Evolutionary conservation across 805 yeast species (phyloP), one percentile per base, ranked within the genome.

Genomic region (Yamadazyma olivae): DNA sequence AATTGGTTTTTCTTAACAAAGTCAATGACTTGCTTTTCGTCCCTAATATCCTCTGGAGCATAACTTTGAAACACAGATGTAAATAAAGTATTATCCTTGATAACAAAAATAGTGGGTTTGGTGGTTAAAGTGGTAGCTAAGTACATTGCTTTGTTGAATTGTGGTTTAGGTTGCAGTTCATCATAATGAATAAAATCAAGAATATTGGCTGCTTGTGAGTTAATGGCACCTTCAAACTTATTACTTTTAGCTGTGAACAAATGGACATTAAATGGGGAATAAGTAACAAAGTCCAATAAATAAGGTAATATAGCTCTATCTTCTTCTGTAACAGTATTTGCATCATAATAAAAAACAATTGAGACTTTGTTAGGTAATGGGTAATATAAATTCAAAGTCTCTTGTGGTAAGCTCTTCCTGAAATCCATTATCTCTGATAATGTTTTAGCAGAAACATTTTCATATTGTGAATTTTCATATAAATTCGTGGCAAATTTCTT

Each of bases 41-140:
- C 70, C 44, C 93, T 69, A 38, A 74, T 70, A 46, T 83, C 86
- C 32, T 76, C 77, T 5, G 87, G 74, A 0, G 81, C 79, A 57
- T 75, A 78, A 38, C 76, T 78, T 45, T 75, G 83, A 44, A 57
- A 81, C 4, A 80, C 70, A 4, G 63, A 59, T 0, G 85, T 71
- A 21, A 73, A 50, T 37, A 75, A 51, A 10, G 77, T 62, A 35
- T 74, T 72, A 36, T 82, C 82, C 46, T 75, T 81, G 54, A 81
- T 74, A 16, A 81, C 61, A 20, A 79, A 57, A 14, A 84, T 48
- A 12, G 85, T 77, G 2, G 95, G 95, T 23, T 65, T 64, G 6
- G 81, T 67, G 0, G 88, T 69, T 17, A 79, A 53, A 1, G 81
- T 66, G 18, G 76, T 72, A 17, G 83, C 64, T 13, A 67, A 55